These are phyloP conservation scores for Boletellus sp. DNA, from an alignment of 768 basidiomycete genomes.

Conservation along the genomic window DNA sequence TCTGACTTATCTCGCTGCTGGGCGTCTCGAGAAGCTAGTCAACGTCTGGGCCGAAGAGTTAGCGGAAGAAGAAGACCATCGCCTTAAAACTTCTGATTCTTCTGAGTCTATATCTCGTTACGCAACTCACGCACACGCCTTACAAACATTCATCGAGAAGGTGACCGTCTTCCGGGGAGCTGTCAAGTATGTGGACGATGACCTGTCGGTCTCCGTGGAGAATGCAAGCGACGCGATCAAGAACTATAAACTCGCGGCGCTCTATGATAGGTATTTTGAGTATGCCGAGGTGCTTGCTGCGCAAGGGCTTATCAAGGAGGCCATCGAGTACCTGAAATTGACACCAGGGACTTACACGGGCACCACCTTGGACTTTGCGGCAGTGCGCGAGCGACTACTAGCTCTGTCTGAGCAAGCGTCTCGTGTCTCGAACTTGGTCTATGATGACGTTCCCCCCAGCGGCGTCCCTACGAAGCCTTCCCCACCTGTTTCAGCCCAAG, in stretches of 20 bases:
- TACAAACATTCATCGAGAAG: slow-evolving; percentile 96
- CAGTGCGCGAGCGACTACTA: slow-evolving; percentile 46
- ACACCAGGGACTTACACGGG: slow-evolving; percentile 80
- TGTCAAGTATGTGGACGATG: slow-evolving; percentile 71
- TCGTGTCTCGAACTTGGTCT: slow-evolving; percentile 27
- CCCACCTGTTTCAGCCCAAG: slow-evolving; percentile 20
- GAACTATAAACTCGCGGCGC: slow-evolving; percentile 74
- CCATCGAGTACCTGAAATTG: slow-evolving; percentile 71
- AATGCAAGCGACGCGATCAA: slow-evolving; percentile 42
- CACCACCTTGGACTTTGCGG: slow-evolving; percentile 40
- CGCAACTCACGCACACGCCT: slow-evolving; percentile 75
- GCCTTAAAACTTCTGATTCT: slow-evolving; percentile 39
- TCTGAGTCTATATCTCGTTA: slow-evolving; percentile 54
- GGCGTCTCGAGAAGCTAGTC: slow-evolving; percentile 80
- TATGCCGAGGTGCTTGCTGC: slow-evolving; percentile 90
- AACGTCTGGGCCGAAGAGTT: slow-evolving; percentile 92
- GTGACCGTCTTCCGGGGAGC: slow-evolving; percentile 92
- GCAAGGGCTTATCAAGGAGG: slow-evolving; percentile 86
- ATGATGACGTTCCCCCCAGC: slow-evolving; percentile 28
- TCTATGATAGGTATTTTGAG: slow-evolving; percentile 94
- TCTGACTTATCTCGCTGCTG: slow-evolving; percentile 89
- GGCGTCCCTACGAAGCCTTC: slow-evolving; percentile 16
- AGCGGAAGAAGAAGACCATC: slow-evolving; percentile 70
- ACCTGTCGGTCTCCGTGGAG: slow-evolving; percentile 45
- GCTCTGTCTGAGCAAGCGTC: slow-evolving; percentile 32